Evolutionary conservation across 192 early-diverging fungal species (phyloP), one percentile per base, ranked within the genome.

Genomic region (Entophlyctis helioformis): DNA sequence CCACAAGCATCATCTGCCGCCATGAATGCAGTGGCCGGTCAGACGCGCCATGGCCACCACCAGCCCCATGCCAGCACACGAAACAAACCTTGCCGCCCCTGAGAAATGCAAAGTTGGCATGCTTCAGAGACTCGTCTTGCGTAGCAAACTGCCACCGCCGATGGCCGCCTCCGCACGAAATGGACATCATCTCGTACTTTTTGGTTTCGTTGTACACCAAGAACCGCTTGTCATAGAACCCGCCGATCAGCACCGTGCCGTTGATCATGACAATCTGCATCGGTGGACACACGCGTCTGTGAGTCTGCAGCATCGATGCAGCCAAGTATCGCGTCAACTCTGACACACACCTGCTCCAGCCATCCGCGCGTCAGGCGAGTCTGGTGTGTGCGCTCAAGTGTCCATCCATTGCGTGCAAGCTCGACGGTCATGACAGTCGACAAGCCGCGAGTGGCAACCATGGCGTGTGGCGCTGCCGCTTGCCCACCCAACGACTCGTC

Each of bases 111-210:
- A 87, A 75, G 0, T 57, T 65, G 10, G 76, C 55, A 4, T 63
- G 56, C 42, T 69, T 60, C 34, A 82, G 23, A 7, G 54, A 53
- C 21, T 53, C 56, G 44, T 75, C 70, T 20, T 66, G 41, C 2
- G 63, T 66, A 0, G 53, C 37, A 33, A 88, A 72, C 20, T 81
- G 72, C 86, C 86, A 91, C 19, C 59, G 59, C 22, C 84, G 62
- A 46, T 80, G 70, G 3, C 74, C 84, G 34, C 81, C 86, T 22
- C 85, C 85, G 57, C 86, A 86, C 0, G 60, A 67, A 15, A 87
- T 60, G 1, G 81, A 79, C 26, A 82, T 60, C 53, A 83, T 63
- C 57, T 82, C 72, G 50, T 71, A 77, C 13, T 76, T 65, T 45
- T 78, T 78, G 4, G 60, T 61, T 39, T 78, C 71, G 48, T 91